Evolutionary conservation across 495 filamentous ascomycete genomes (phyloP).

Genomic region (Halenospora varia): DNA sequence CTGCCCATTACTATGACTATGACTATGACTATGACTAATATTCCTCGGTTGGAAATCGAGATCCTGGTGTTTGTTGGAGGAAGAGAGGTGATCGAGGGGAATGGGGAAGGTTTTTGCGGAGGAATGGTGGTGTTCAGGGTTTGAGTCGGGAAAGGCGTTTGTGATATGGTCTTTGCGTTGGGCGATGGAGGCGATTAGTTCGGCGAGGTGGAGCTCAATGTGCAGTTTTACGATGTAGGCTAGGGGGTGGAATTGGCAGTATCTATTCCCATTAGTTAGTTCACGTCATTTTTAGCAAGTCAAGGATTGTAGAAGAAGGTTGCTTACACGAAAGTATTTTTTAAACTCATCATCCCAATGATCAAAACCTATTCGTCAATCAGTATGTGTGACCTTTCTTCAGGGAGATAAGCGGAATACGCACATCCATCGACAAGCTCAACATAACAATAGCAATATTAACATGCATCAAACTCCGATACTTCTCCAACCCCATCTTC

Average conservation of each 20-base stretch:
- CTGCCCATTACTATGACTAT: background rate
- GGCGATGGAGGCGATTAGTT: background rate
- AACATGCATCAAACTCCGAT: slow-evolving; percentile 42
- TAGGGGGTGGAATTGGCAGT: slow-evolving; percentile 49
- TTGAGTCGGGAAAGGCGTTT: background rate
- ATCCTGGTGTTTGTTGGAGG: background rate
- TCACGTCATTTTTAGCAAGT: background rate
- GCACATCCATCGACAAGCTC: slow-evolving; percentile 45
- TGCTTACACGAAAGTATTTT: slow-evolving; percentile 8
- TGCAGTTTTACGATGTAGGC: slow-evolving; percentile 50
- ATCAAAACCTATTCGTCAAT: background rate
- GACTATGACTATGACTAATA: too few species aligned
- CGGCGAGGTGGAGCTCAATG: slow-evolving; percentile 25
- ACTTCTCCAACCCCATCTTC: slow-evolving; percentile 43
- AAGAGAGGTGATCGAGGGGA: background rate
- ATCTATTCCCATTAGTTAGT: slow-evolving; percentile 14
- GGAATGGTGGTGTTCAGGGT: background rate
- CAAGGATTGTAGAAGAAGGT: background rate
- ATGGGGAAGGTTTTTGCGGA: background rate
- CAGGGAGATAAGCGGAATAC: background rate
- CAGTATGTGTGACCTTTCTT: background rate
- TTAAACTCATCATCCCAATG: slow-evolving; percentile 7
- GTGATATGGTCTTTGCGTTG: background rate
- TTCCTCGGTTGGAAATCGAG: background rate
- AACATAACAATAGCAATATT: slow-evolving; percentile 47